Evolutionary conservation across 179 eudicot genomes (phyloP).

Genomic region (Drosera spatulata): DNA sequence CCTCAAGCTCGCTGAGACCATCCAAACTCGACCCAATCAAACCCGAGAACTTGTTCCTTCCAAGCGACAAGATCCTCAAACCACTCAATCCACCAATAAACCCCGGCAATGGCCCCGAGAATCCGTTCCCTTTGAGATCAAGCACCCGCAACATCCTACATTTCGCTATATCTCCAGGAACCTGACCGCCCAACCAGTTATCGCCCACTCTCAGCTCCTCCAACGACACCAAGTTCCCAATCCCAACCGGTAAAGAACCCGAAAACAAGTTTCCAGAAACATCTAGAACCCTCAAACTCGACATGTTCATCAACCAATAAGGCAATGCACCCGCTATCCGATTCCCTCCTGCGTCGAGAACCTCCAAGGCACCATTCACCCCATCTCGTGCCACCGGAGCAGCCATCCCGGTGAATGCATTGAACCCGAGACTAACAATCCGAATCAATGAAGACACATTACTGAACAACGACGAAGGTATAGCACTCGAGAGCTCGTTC

Average conservation of each 20-base stretch:
- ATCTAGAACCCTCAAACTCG: slow-evolving; percentile 32
- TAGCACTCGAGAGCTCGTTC: slow-evolving; percentile 42
- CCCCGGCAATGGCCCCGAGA: slow-evolving; percentile 42
- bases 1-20: slow-evolving; percentile 17
- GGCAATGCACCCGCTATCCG: slow-evolving; percentile 40
- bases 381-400: slow-evolving; percentile 4
- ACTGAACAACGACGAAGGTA: slow-evolving; percentile 23
- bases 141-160: slow-evolving; percentile 36
- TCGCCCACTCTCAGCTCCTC: slow-evolving; percentile 49
- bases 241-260: slow-evolving; percentile 28
- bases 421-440: slow-evolving; percentile 29
- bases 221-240: slow-evolving; percentile 32
- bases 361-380: slow-evolving; percentile 24
- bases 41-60: slow-evolving; percentile 43
- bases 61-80: slow-evolving; percentile 37
- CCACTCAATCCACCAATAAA: slow-evolving; percentile 29
- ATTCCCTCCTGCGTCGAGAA: slow-evolving; percentile 46
- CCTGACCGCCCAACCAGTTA: slow-evolving; percentile 41
- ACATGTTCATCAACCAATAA: slow-evolving; percentile 27
- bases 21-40: slow-evolving; percentile 26
- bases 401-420: slow-evolving; percentile 29
- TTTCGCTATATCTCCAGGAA: slow-evolving; percentile 38
- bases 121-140: slow-evolving; percentile 44
- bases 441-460: slow-evolving; percentile 29
- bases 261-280: slow-evolving; percentile 44